phyloP scores from a whole-genome alignment of 306 rosid genomes.

The Vigna reflexopilosa region DNA sequence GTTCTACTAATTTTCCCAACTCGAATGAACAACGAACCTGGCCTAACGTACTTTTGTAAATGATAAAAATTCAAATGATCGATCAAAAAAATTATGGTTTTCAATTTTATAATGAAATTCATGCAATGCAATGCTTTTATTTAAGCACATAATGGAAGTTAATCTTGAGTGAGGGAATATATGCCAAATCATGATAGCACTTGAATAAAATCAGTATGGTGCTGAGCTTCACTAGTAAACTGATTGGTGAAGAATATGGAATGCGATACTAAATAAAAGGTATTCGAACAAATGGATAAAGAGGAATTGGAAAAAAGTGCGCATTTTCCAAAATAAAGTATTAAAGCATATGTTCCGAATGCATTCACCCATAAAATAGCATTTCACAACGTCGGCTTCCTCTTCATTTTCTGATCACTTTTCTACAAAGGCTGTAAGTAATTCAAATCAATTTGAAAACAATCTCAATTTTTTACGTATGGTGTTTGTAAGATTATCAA shows the following conservation, averaged over 20 bases:
- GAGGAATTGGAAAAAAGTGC: slow-evolving; percentile 38
- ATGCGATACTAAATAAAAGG: slow-evolving; percentile 20
- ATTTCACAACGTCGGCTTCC: slow-evolving; percentile 18
- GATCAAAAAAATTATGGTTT: background rate
- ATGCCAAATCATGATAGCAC: slow-evolving; percentile 9
- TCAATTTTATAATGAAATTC: slow-evolving; percentile 3
- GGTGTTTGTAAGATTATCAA: background rate
- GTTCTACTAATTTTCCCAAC: too few relatives aligned
- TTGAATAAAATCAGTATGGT: slow-evolving; percentile 26
- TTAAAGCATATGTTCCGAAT: slow-evolving; percentile 47
- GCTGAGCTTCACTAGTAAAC: slow-evolving; percentile 4
- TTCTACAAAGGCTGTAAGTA: slow-evolving; percentile 5
- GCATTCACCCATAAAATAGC: slow-evolving; percentile 46
- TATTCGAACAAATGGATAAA: slow-evolving; percentile 31
- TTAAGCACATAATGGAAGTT: background rate
- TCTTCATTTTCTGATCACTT: slow-evolving; percentile 20
- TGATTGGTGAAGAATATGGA: slow-evolving; percentile 38
- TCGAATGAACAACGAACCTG: too few relatives aligned
- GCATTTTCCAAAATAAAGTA: slow-evolving; percentile 42
- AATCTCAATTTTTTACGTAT: slow-evolving; percentile 1
- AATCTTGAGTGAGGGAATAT: slow-evolving; percentile 2
- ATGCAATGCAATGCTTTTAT: background rate
- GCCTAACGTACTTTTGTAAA: too few relatives aligned
- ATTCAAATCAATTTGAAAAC: slow-evolving; percentile 17
- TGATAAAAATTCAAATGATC: background rate